Conservation (phyloP, 2,329 filamentous ascomycete species). For the Pseudogymnoascus sp. region DNA sequence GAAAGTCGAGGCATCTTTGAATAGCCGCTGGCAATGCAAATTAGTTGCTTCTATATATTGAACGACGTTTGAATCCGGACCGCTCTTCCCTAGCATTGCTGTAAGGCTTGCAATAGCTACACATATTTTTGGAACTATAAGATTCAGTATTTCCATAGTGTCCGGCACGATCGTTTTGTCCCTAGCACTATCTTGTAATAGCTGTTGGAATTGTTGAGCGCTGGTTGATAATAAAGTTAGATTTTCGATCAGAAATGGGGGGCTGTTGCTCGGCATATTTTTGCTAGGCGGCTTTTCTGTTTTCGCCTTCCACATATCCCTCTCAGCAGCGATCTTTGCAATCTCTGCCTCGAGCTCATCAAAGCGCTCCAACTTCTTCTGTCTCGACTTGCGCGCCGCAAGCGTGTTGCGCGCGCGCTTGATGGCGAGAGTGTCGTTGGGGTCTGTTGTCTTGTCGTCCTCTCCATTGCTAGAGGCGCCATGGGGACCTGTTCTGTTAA, state of each 20-base stretch:
- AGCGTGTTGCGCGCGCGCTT: constrained; percentile 93
- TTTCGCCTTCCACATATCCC: constrained; percentile 55
- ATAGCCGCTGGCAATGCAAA: neutral
- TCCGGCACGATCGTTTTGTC: neutral
- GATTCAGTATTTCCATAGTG: neutral
- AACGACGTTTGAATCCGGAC: neutral
- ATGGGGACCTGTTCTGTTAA: constrained; percentile 8
- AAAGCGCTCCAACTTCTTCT: constrained; percentile 72
- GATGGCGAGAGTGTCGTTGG: constrained; percentile 66
- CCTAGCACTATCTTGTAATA: neutral
- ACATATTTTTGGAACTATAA: neutral
- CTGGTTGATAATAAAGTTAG: neutral
- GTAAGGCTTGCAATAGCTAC: neutral
- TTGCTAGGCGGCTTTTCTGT: neutral
- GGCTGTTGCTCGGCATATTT: neutral
- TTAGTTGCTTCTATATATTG: neutral
- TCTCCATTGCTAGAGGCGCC: neutral
- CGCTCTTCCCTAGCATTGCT: neutral
- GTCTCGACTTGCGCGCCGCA: constrained; percentile 86
- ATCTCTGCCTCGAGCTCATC: constrained; percentile 70
- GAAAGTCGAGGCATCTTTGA: neutral
- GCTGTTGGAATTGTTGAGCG: neutral
- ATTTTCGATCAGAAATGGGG: neutral
- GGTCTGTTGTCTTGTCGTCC: constrained; percentile 39
- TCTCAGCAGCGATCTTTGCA: constrained; percentile 57